Percentiles rank a stretch among this genome's conserved stretches.
These are phyloP conservation scores for Penicillium angulare DNA, from an alignment of 495 filamentous ascomycete species.

Conservation along the genomic window DNA sequence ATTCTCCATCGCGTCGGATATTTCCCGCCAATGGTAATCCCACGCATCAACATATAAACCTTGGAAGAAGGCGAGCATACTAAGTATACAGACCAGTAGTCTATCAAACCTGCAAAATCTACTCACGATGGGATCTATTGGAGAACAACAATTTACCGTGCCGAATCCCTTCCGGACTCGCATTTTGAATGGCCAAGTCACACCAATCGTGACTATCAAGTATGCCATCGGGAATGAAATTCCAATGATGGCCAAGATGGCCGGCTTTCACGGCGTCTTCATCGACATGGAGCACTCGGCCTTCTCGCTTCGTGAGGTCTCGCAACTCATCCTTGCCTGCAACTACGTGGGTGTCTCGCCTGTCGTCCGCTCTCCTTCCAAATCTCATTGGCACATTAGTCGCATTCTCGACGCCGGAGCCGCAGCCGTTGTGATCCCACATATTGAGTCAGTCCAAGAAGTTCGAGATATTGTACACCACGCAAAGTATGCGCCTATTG, in stretches of 20 bases:
- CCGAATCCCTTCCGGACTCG: conserved; percentile 26
- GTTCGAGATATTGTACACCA: conserved; percentile 25
- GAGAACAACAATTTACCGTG: conserved; percentile 12
- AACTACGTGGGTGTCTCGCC: conserved; percentile 25
- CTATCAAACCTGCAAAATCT: too few species aligned
- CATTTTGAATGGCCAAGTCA: conserved; percentile 26
- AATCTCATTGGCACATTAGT: conserved; percentile 29
- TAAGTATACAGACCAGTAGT: too few species aligned
- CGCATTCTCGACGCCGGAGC: conserved; percentile 32
- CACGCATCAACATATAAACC: too few species aligned
- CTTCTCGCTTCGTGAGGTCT: conserved; percentile 13
- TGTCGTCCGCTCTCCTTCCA: conserved; percentile 31
- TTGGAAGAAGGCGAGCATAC: too few species aligned
- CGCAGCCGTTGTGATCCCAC: conserved; percentile 28
- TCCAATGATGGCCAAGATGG: conserved; percentile 27
- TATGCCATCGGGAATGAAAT: conserved; percentile 24
- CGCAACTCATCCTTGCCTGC: conserved; percentile 30
- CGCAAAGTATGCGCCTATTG: conserved; percentile 29
- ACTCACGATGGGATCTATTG: conserved; percentile 22
- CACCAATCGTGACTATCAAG: conserved; percentile 27
- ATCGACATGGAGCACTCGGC: conserved; percentile 34
- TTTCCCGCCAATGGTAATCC: too few species aligned
- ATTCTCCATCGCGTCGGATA: too few species aligned
- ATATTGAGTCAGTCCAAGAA: conserved; percentile 28
- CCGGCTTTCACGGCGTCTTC: conserved; percentile 32